phyloP scores from a whole-genome alignment of 1,284 basidiomycete species.

The Cutaneotrichosporon dermatis region DNA sequence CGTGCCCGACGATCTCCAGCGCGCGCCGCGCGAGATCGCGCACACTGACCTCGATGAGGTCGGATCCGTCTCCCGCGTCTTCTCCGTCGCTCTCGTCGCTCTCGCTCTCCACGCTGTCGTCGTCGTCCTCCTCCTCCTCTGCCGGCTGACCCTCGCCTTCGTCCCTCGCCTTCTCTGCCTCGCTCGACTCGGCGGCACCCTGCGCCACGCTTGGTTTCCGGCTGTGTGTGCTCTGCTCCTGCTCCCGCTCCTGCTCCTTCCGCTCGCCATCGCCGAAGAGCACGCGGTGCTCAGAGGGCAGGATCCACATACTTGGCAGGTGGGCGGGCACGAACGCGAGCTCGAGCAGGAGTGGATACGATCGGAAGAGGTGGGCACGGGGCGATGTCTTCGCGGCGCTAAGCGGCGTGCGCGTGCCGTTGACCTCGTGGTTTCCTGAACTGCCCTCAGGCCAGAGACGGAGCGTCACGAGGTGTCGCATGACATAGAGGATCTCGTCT shows the following conservation, averaged over 20 bases:
- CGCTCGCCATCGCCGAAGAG: constrained; percentile 21
- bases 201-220: too few relatives aligned
- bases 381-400: constrained; percentile 57
- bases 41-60: constrained; percentile 59
- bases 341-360: constrained; percentile 72
- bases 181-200: too few relatives aligned
- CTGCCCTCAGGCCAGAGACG: constrained; percentile 63
- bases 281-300: constrained; percentile 33
- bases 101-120: constrained; percentile 12
- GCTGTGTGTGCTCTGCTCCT: too few relatives aligned
- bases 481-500: constrained; percentile 80
- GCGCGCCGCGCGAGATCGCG: constrained; percentile 64
- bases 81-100: background rate
- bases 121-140: constrained; percentile 16
- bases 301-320: constrained; percentile 64
- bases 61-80: constrained; percentile 30
- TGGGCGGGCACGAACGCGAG: constrained; percentile 65
- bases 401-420: background rate
- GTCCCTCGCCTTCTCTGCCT: too few relatives aligned
- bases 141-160: too few relatives aligned
- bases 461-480: constrained; percentile 68
- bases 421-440: background rate
- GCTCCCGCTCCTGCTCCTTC: constrained; percentile 1
- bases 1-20: constrained; percentile 65
- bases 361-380: constrained; percentile 75